These are phyloP conservation scores for Termitomyces eurrhizus DNA, from an alignment of 768 basidiomycete genomes.

Conservation along the genomic window DNA sequence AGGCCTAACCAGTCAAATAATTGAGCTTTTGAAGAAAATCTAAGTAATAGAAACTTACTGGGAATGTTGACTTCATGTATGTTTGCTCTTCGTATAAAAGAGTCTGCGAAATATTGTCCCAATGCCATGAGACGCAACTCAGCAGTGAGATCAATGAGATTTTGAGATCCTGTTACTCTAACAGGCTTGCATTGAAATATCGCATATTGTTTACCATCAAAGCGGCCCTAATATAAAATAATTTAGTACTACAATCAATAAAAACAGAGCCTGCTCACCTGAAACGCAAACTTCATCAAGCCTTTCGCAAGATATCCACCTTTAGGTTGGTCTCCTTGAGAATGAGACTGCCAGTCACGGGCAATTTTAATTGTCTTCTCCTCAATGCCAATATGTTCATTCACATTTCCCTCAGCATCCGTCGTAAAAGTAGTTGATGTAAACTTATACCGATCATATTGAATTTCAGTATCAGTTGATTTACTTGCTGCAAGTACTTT, in stretches of 20 bases:
- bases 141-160: conserved; percentile 1
- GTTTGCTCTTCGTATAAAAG: background rate
- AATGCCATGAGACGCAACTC: background rate
- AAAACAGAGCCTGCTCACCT: background rate
- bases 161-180: background rate
- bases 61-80: background rate
- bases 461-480: background rate
- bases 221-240: background rate
- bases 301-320: background rate
- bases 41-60: background rate
- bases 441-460: background rate
- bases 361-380: conserved; percentile 12
- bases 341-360: conserved; percentile 8
- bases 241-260: too few species aligned
- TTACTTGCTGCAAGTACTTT: background rate
- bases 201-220: background rate
- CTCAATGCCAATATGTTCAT: conserved; percentile 1
- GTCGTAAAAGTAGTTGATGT: background rate
- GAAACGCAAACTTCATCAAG: conserved; percentile 13
- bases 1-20: background rate
- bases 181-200: conserved; percentile 3
- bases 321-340: background rate
- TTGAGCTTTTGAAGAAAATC: background rate
- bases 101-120: conserved; percentile 1
- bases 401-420: background rate